Evolutionary conservation across 257 asterid genomes (phyloP), one percentile per base, ranked within the genome.

Genomic region (Leptodermis oblonga): DNA sequence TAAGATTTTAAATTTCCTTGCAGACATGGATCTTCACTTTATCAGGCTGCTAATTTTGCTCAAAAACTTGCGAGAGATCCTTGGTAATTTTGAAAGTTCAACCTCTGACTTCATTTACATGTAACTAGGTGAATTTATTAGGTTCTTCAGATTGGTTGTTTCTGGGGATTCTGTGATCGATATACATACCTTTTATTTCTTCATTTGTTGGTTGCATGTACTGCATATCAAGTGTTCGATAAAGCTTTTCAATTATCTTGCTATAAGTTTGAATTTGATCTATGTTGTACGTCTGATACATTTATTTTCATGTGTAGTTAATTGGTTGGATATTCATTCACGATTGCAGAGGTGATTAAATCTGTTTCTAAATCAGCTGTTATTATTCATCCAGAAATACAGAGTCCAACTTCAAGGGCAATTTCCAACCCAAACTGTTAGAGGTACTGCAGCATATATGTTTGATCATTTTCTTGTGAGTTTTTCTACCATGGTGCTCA

Each of bases 341-440:
- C 80, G 96, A 76, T 79, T 93, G 73, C 80, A 75, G 74, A 78
- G 68, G 64, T 90, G 97, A 84, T 93, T 76, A 87, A 86, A 82
- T 84, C 86, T 34, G 90, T 88, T 73, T 90, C 90, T 54, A 96
- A 88, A 85, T 74, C 96, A 23, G 99, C 99, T 77, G 92, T 95
- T 13, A 59, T 67, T 8, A 89, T 88, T 77, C 96, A 90, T 82
- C 99, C 97, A 15, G 96, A 87, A 85, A 90, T 93, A 95, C 96
- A 88, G 49, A 83, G 87, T 63, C 86, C 88, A 56, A 90, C 77
- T 43, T 90, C 99, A 39, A 84, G 97, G 84, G 96, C 99, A 70
- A 79, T 53, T 93, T 83, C 70, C 88, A 83, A 83, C 97, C 99
- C 62, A 90, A 90, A 76, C 71, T 93, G 74, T 70, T 93, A 76